A percentile compares a stretch with the other conserved stretches of the same genome.
phyloP scores from a whole-genome alignment of 805 yeast genomes.

The Brettanomyces sp. region DNA sequence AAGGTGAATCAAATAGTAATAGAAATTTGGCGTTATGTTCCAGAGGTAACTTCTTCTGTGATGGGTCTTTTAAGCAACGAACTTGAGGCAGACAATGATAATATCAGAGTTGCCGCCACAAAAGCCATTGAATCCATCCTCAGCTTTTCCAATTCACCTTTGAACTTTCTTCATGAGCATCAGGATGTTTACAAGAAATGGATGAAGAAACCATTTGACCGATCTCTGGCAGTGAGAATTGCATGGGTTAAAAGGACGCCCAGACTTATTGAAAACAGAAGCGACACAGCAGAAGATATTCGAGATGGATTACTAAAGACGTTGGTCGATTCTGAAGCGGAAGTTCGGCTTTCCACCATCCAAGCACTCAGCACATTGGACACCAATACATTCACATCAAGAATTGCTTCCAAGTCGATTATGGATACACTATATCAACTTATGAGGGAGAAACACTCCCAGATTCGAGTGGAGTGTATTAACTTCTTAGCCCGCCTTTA shows the following conservation, averaged over 20 bases:
- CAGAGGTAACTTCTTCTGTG: slow-evolving; percentile 63
- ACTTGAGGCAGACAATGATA: slow-evolving; percentile 58
- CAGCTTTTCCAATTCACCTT: slow-evolving; percentile 34
- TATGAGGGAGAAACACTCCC: slow-evolving; percentile 60
- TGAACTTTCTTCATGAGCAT: slow-evolving; percentile 51
- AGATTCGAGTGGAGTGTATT: slow-evolving; percentile 55
- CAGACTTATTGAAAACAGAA: slow-evolving; percentile 33
- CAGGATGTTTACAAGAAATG: slow-evolving; percentile 57
- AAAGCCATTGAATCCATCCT: slow-evolving; percentile 63
- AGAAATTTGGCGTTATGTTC: slow-evolving; percentile 69
- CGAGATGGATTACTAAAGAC: slow-evolving; percentile 55
- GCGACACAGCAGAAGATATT: slow-evolving; percentile 41
- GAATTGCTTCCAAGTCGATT: slow-evolving; percentile 36
- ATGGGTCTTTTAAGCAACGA: slow-evolving; percentile 78
- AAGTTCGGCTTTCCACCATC: slow-evolving; percentile 58
- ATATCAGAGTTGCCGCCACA: slow-evolving; percentile 59
- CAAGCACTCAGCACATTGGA: slow-evolving; percentile 39
- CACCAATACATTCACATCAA: slow-evolving; percentile 35
- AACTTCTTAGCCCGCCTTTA: slow-evolving; percentile 46
- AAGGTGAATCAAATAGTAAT: slow-evolving; percentile 56
- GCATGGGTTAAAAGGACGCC: slow-evolving; percentile 62
- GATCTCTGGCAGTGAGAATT: slow-evolving; percentile 51
- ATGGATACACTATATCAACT: slow-evolving; percentile 50
- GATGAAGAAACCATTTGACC: slow-evolving; percentile 68
- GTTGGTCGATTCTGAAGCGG: slow-evolving; percentile 65